Evolutionary conservation across 140 eudicot species (phyloP), one percentile per base, ranked within the genome.

Genomic region (Erigeron philadelphicus): DNA sequence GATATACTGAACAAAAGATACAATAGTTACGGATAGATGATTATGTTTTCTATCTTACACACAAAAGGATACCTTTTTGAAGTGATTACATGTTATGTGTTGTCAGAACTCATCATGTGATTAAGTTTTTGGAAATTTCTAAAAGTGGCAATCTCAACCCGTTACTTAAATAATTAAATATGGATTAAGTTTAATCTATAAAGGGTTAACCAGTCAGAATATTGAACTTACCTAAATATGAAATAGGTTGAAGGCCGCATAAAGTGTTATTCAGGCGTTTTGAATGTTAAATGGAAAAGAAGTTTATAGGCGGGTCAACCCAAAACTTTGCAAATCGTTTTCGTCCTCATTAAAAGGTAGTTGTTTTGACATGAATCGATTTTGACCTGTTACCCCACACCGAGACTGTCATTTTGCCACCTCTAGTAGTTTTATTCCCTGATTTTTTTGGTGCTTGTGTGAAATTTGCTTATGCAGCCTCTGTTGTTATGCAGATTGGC

Each of bases 401-500:
- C 50, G 23, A 3, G 5, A 9, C 7, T 6, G 7, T 35, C 21
- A 19, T 19, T 46, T 9, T 63, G 50, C 56, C 52, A 16, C 23
- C 58, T 61, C 3, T 8, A 15, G 35, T 55, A 17, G 35, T 55
- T 55, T 18, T 11, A 4, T 48, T 15, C 41, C 48, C 61, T 61
- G 53, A 31, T 46, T 60, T 25, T 61, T 35, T 5, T 38, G n/a
- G 76, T 47, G 59, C 40, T 4, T 15, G 47, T 31, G 50, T 25
- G 19, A 60, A 46, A 44, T 72, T 21, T 16, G 21, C 18, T 61
- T 21, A 49, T 7, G 12, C 41, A 31, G 66, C 58, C 41, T 61
- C 45, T 61, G 18, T 64, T 53, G 58, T 61, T 57, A 49, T 80
- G 86, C 95, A 92, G 98, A 92, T 92, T 78, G 98, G 98, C 45